Evolutionary conservation across 2,329 filamentous ascomycete genomes (phyloP), one percentile per base, ranked within the genome.

Genomic region (Hirsutella minnesotensis): DNA sequence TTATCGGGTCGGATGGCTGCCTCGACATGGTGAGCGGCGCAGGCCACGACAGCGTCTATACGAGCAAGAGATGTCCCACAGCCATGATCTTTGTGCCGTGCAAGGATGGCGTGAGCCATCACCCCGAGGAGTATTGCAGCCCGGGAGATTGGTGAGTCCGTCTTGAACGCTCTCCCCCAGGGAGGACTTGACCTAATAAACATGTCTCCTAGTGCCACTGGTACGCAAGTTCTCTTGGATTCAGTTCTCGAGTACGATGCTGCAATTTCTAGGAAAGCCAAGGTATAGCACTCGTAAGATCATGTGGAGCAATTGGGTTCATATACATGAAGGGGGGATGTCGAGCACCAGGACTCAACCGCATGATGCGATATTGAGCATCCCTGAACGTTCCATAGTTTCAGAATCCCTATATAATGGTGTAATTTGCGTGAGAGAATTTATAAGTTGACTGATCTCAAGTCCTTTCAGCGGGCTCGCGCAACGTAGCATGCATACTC

Each of bases 1-100:
- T 78, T 8, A 72, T 77, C 1, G 70, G 73, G 36, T 54, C 67
- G 18, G 59, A 66, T 52, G 66, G 47, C 29, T 57, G 50, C 53
- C 46, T 38, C 18, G 51, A 56, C 8, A 53, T 67, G 3, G 57
- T 57, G 5, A 66, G 62, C 45, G 63, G 63, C 18, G 63, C 63
- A 3, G 59, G 60, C 4, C 63, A 65, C 35, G 63, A 66, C 48
- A 64, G 59, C 44, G 60, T 62, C 22, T 55, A 61, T 35, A 57
- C 56, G 5, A 63, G 52, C 44, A 50, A 46, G 27, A 51, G 49
- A 27, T 58, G 56, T 33, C 62, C 62, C 2, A 60, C 61, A 7
- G 54, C 55, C 18, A 66, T 66, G 63, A 60, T 66, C 29, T 65
- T 66, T 39, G 57, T 60, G 5, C 61, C 59, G 0, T 62, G 58